These are phyloP conservation scores for Syzygium grande DNA, from an alignment of 345 rosid species.

Conservation along the genomic window DNA sequence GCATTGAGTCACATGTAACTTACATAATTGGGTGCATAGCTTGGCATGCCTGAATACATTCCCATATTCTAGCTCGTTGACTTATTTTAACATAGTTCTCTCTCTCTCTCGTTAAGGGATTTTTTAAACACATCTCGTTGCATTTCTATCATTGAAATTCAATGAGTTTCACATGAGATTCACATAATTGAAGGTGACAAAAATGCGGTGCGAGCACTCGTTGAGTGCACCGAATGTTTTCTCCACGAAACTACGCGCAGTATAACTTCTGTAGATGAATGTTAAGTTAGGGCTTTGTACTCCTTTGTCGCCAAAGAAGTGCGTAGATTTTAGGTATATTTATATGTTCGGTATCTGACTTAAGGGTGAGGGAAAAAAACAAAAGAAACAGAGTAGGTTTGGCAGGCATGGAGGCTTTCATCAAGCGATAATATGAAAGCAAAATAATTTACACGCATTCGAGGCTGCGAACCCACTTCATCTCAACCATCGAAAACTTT, in stretches of 20 bases:
- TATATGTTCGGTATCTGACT: background rate
- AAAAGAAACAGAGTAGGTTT: background rate
- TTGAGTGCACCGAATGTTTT: background rate
- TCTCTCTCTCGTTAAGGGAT: background rate
- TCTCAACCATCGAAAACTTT: background rate
- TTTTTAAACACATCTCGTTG: background rate
- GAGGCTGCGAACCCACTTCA: fast-evolving
- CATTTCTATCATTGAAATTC: background rate
- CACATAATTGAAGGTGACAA: background rate
- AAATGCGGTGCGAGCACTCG: background rate
- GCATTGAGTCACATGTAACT: background rate
- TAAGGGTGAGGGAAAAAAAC: background rate
- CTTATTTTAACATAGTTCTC: background rate
- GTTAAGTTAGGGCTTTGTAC: background rate
- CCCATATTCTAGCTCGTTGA: background rate
- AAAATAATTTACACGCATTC: fast-evolving
- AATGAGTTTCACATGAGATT: background rate
- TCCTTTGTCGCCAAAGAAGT: background rate
- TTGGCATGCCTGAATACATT: background rate
- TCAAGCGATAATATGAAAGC: background rate
- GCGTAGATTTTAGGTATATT: background rate
- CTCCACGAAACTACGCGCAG: background rate
- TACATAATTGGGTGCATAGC: background rate
- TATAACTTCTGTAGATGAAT: background rate
- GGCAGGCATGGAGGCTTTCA: background rate